Percentiles rank a stretch among this genome's conserved stretches.
Conservation (phyloP, 148 eudicot genomes). For the Rhododendron griersonianum region DNA sequence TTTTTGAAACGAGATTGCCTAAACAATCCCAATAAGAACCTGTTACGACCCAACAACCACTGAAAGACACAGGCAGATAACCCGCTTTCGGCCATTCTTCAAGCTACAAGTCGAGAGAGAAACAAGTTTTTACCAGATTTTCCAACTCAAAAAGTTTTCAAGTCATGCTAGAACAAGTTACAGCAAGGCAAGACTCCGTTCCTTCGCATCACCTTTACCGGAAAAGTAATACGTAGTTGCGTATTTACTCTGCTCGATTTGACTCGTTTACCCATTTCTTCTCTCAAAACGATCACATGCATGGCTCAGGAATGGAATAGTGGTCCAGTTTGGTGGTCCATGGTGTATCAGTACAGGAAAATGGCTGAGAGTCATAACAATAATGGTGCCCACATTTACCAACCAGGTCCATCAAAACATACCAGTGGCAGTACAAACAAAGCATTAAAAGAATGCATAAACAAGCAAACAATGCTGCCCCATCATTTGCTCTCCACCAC, state of each 20-base stretch:
- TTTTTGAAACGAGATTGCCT: background rate
- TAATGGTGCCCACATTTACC: background rate
- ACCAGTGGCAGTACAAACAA: background rate
- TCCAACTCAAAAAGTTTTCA: background rate
- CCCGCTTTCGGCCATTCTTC: background rate
- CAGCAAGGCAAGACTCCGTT: background rate
- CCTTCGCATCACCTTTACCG: background rate
- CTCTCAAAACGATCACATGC: background rate
- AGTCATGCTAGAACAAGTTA: background rate
- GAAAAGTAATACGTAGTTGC: no score
- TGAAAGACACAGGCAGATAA: background rate
- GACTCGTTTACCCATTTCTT: background rate
- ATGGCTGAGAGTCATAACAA: background rate
- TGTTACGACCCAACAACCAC: background rate
- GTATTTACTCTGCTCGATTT: background rate
- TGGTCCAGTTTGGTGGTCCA: slow-evolving; percentile 17
- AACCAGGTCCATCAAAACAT: background rate
- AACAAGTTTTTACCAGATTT: background rate
- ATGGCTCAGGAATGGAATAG: background rate
- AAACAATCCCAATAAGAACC: background rate
- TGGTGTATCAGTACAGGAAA: background rate
- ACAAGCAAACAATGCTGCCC: slow-evolving; percentile 5
- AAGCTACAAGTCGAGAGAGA: background rate
- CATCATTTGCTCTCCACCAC: background rate
- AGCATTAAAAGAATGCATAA: background rate